Evolutionary conservation across 1,284 basidiomycete species (phyloP).

Genomic region (Meripilus lineatus): DNA sequence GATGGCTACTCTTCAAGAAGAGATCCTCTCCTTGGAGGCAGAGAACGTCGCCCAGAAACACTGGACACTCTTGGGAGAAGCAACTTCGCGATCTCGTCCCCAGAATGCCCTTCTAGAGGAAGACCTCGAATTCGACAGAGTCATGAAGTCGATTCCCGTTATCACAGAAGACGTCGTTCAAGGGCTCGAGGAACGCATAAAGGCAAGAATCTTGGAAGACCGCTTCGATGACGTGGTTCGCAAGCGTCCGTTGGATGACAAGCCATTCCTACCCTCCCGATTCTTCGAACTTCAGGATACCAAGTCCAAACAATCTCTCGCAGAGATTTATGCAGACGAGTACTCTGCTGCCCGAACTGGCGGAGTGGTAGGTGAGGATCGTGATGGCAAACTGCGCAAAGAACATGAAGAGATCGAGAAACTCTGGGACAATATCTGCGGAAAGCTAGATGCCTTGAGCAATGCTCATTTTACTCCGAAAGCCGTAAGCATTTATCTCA

Average conservation of each 20-base stretch:
- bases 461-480: constrained; percentile 97
- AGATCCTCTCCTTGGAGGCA: constrained; percentile 67
- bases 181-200: constrained; percentile 88
- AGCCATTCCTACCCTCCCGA: constrained; percentile 87
- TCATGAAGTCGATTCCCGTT: constrained; percentile 82
- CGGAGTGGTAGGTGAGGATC: constrained; percentile 59
- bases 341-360: constrained; percentile 67
- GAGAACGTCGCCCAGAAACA: constrained; percentile 72
- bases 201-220: constrained; percentile 81
- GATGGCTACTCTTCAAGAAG: constrained; percentile 51
- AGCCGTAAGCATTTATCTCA: constrained; percentile 49
- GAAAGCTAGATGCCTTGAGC: constrained; percentile 90
- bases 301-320: constrained; percentile 84
- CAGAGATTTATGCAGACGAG: constrained; percentile 96
- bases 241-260: constrained; percentile 72
- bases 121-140: constrained; percentile 92
- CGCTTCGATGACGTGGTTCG: constrained; percentile 92
- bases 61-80: constrained; percentile 94
- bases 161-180: constrained; percentile 88
- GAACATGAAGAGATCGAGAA: constrained; percentile 86
- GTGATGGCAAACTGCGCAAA: constrained; percentile 85
- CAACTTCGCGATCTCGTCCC: constrained; percentile 76
- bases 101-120: constrained; percentile 92
- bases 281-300: constrained; percentile 88
- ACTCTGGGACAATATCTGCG: constrained; percentile 83